Evolutionary conservation across 148 eudicot genomes (phyloP).

Genomic region (Silene conica): DNA sequence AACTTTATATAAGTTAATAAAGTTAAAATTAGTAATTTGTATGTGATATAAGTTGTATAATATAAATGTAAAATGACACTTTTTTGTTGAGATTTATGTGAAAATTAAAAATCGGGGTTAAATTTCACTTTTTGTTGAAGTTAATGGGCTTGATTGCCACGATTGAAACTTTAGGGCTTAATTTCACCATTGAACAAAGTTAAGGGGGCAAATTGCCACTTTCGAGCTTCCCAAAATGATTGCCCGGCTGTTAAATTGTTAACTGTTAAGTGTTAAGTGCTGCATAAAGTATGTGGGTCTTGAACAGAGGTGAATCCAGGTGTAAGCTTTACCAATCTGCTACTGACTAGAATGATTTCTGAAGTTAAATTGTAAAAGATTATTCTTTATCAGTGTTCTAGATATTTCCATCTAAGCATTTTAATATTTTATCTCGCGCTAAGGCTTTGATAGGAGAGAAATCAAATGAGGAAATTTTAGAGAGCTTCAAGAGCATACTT

Average conservation of each 20-base stretch:
- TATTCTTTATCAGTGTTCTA: not conserved
- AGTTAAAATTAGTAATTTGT: too few species aligned
- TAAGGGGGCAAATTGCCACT: too few species aligned
- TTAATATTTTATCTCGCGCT: not conserved
- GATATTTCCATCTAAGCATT: not conserved
- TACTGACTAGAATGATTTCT: slow-evolving; percentile 1
- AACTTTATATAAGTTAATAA: too few species aligned
- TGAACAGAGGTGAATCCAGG: not conserved
- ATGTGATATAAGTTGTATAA: too few species aligned
- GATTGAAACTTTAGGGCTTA: too few species aligned
- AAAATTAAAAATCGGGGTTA: too few species aligned
- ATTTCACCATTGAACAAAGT: too few species aligned
- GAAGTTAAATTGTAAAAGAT: not conserved
- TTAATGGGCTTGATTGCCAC: too few species aligned
- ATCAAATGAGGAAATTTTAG: not conserved
- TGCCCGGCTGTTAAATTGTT: not conserved
- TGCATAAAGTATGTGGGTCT: not conserved
- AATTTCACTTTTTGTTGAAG: too few species aligned
- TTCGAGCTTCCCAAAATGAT: not conserved
- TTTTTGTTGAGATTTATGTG: too few species aligned
- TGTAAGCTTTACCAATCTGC: not conserved
- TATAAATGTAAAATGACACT: too few species aligned
- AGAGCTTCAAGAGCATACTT: slow-evolving; percentile 48
- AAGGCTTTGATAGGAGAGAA: not conserved
- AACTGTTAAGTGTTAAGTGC: not conserved